Conservation (phyloP, 306 rosid species). For the Vigna nakashimae region DNA sequence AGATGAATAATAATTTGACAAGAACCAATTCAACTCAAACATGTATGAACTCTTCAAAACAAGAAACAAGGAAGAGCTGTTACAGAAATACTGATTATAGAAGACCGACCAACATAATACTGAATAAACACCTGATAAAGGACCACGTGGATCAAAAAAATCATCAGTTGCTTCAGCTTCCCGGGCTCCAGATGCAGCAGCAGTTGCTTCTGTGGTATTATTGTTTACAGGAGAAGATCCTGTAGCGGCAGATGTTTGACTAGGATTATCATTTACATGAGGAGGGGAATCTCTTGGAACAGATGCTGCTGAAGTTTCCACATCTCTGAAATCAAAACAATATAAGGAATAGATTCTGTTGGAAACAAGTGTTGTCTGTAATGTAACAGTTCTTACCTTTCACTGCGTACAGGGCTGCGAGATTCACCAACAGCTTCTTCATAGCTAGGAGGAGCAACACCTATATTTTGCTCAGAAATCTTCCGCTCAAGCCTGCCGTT, state of each 20-base stretch:
- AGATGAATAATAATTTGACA: slow-evolving; percentile 3
- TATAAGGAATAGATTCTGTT: slow-evolving; percentile 38
- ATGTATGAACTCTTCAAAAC: slow-evolving; percentile 17
- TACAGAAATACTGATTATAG: slow-evolving; percentile 20
- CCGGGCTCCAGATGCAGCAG: slow-evolving; percentile 58
- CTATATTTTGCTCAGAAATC: slow-evolving; percentile 77
- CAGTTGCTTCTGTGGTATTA: slow-evolving; percentile 58
- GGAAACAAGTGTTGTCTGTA: slow-evolving; percentile 5
- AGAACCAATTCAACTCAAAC: slow-evolving; percentile 17
- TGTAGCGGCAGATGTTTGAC: slow-evolving; percentile 62
- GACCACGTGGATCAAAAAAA: slow-evolving; percentile 93
- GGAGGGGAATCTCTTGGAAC: slow-evolving; percentile 71
- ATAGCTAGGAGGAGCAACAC: slow-evolving; percentile 82
- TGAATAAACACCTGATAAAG: slow-evolving; percentile 60
- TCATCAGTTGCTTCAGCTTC: slow-evolving; percentile 71
- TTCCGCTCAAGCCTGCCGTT: slow-evolving; percentile 69
- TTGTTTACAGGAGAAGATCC: slow-evolving; percentile 59
- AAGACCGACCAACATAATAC: slow-evolving; percentile 33
- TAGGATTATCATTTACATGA: slow-evolving; percentile 53
- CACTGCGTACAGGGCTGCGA: slow-evolving; percentile 72
- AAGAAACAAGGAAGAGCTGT: neutral
- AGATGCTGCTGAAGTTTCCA: slow-evolving; percentile 64
- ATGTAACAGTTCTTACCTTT: slow-evolving; percentile 61
- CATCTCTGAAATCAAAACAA: slow-evolving; percentile 61
- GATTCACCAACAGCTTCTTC: slow-evolving; percentile 84